Percentiles rank a stretch among this genome's conserved stretches.
Evolutionary conservation across 345 rosid genomes (phyloP).

Genomic region (Noccaea bulbosa): DNA sequence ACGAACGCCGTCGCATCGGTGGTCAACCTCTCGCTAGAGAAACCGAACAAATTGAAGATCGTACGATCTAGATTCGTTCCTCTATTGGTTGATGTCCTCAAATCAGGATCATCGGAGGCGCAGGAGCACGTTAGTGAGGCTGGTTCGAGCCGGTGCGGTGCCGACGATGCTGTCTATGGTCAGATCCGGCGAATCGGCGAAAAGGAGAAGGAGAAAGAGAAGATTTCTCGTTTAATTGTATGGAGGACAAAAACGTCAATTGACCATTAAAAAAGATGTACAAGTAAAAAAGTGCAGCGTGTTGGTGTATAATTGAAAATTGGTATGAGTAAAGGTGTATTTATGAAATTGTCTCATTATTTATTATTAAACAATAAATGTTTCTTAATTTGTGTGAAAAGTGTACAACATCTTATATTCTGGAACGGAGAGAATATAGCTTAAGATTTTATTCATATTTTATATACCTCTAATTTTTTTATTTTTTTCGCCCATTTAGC

Average conservation of each 20-base stretch:
- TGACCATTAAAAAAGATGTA: too few relatives aligned
- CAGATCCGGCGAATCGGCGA: slow-evolving; percentile 52
- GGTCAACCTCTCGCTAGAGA: slow-evolving; percentile 77
- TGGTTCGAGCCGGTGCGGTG: slow-evolving; percentile 70
- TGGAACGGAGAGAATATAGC: too few relatives aligned
- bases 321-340: too few relatives aligned
- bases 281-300: too few relatives aligned
- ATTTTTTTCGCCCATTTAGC: neutral
- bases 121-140: slow-evolving; percentile 75
- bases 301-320: too few relatives aligned
- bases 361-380: too few relatives aligned
- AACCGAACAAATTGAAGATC: slow-evolving; percentile 64
- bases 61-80: slow-evolving; percentile 80
- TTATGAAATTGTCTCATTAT: too few relatives aligned
- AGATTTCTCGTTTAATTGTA: too few relatives aligned
- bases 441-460: neutral
- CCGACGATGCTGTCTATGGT: slow-evolving; percentile 61
- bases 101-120: slow-evolving; percentile 69
- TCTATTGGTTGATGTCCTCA: slow-evolving; percentile 59
- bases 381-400: too few relatives aligned
- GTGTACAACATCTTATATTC: too few relatives aligned
- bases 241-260: too few relatives aligned
- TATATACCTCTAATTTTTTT: neutral
- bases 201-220: too few relatives aligned
- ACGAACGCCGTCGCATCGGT: slow-evolving; percentile 71